These are phyloP conservation scores for Agaricales sp. DNA, from an alignment of 1,284 basidiomycete genomes.

Conservation along the genomic window DNA sequence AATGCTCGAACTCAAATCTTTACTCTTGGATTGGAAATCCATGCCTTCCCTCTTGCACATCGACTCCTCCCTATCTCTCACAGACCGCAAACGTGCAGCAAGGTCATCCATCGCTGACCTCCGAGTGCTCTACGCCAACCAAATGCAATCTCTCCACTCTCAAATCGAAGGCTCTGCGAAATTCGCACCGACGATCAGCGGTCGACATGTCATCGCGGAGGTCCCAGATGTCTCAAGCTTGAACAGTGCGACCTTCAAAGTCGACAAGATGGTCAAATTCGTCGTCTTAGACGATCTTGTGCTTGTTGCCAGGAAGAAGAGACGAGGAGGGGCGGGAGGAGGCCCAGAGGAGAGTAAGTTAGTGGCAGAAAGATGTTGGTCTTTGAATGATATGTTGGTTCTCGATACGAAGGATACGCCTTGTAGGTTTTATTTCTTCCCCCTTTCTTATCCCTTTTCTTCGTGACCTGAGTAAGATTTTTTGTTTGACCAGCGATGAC, in stretches of 20 bases:
- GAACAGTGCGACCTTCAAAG: constrained; percentile 93
- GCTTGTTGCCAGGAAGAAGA: constrained; percentile 67
- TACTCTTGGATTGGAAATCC: constrained; percentile 88
- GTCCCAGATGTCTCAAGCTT: constrained; percentile 78
- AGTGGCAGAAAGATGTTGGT: constrained; percentile 90
- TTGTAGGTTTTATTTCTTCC: constrained; percentile 35
- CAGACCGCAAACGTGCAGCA: constrained; percentile 32
- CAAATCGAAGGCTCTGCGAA: constrained; percentile 96
- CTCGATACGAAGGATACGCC: constrained; percentile 93
- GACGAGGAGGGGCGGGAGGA: constrained; percentile 36
- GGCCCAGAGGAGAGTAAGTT: constrained; percentile 53
- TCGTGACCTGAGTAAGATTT: constrained; percentile 1
- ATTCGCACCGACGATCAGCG: constrained; percentile 84
- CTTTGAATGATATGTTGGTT: constrained; percentile 85
- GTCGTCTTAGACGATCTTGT: constrained; percentile 90
- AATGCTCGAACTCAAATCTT: constrained; percentile 94
- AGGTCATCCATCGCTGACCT: constrained; percentile 91
- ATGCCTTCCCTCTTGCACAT: constrained; percentile 91
- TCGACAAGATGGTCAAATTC: constrained; percentile 79
- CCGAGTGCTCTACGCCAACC: constrained; percentile 86
- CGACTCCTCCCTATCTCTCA: constrained; percentile 48
- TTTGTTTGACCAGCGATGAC: constrained; percentile 65
- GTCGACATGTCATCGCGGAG: constrained; percentile 86
- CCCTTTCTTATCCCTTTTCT: constrained; percentile 3
- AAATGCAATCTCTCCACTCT: constrained; percentile 86